Evolutionary conservation across 1,284 basidiomycete genomes (phyloP), one percentile per base, ranked within the genome.

Genomic region (Leccinum cinnamomeum): DNA sequence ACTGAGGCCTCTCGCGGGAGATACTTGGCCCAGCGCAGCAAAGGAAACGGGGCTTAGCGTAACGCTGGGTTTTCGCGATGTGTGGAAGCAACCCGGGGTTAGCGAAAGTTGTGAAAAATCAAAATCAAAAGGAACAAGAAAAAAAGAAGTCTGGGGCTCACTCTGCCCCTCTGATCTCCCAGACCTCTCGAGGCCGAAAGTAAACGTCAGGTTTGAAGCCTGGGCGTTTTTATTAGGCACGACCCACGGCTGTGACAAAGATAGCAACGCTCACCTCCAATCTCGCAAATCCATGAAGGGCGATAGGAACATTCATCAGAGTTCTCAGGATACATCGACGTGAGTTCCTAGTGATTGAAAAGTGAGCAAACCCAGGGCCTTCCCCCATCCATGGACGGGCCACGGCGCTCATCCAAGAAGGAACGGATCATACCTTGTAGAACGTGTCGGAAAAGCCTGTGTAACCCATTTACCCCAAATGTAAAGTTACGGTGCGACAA

Each of bases 111-210:
- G 12, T 3, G 57, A 55, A 48, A 53, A 50, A 50, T 50, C 2
- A 23, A 14, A 23, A 50, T 7, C 3, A 16, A 23, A 50, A 16
- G 11, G 41, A 16, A 50, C 7, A 50, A 50, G 20, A 48, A 14
- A 46, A 48, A 23, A 48, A 23, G 16, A 28, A 53, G 16, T 7
- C n/a, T 53, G 25, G n/a, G 51, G 7, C 84, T 75, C 70, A 93
- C 91, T 96, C 94, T 58, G 95, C 94, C 18, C 94, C 94, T 23
- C 91, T 84, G 63, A 97, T 90, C 77, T 97, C 94, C 94, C 94
- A 96, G 37, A 95, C 92, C 73, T 96, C 92, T 62, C 79, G 79
- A 4, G 95, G 95, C 66, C 84, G 83, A 76, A 96, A 95, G 81
- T 91, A 96, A 3, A 95, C 86, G 64, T 91, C 85, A 0, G 95